Evolutionary conservation across 495 filamentous ascomycete species (phyloP).

Genomic region (Lepraria neglecta): DNA sequence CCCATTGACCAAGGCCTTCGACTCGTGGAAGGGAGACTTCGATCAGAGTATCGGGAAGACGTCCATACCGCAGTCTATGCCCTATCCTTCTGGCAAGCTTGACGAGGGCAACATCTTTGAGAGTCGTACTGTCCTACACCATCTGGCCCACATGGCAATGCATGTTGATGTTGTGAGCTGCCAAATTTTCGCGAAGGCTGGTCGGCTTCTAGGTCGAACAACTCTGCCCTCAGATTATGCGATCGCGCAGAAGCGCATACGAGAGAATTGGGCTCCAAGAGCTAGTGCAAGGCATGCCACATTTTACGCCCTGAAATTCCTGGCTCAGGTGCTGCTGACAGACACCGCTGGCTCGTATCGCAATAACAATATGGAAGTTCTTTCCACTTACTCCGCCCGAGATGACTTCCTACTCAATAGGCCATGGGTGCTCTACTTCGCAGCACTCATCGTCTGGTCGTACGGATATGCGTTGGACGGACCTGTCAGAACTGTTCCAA

Average conservation of each 20-base stretch:
- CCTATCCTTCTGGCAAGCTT: slow-evolving; percentile 37
- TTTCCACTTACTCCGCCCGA: slow-evolving; percentile 62
- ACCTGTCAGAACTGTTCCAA: slow-evolving; percentile 50
- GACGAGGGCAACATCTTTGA: slow-evolving; percentile 80
- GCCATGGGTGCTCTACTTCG: slow-evolving; percentile 96
- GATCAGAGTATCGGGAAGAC: slow-evolving; percentile 68
- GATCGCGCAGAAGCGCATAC: slow-evolving; percentile 77
- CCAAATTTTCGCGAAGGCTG: slow-evolving; percentile 88
- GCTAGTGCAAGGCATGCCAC: slow-evolving; percentile 88
- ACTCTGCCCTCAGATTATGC: slow-evolving; percentile 77
- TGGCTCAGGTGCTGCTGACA: slow-evolving; percentile 69
- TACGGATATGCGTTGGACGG: slow-evolving; percentile 93
- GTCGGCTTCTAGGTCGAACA: slow-evolving; percentile 73
- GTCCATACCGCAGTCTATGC: slow-evolving; percentile 34
- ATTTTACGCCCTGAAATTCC: slow-evolving; percentile 86
- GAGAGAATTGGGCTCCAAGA: slow-evolving; percentile 81
- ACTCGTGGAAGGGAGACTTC: slow-evolving; percentile 92
- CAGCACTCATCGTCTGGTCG: slow-evolving; percentile 86
- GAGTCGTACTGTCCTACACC: slow-evolving; percentile 80
- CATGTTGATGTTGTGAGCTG: slow-evolving; percentile 97
- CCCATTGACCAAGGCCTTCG: slow-evolving; percentile 80
- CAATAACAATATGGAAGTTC: slow-evolving; percentile 28
- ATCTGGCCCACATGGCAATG: slow-evolving; percentile 95
- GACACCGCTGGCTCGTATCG: slow-evolving; percentile 36
- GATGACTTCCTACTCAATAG: slow-evolving; percentile 88